Base-by-base conservation (phyloP, 1,139 yeast species). In the Taiozyma sp. region DNA sequence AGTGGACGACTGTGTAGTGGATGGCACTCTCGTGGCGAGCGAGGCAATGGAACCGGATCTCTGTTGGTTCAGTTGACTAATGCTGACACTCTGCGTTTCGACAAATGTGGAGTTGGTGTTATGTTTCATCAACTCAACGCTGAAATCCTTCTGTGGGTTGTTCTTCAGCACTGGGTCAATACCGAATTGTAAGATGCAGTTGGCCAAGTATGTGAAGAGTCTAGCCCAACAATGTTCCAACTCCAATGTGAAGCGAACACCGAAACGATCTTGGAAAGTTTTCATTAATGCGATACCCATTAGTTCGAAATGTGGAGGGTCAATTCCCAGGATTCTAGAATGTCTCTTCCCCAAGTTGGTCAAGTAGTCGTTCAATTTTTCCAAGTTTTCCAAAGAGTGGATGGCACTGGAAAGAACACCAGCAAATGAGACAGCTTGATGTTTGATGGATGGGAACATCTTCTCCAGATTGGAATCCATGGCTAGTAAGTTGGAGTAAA, bases 261-360 rank as follows among this genome's bases (percentile, higher is more conserved):
- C 78, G 48, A 76, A 84, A 59, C 95, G 69, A 65, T 87, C 93
- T 59, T 80, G 79, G 60, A 88, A 81, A 1, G 96, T 88, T 58
- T 79, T 79, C 52, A 88, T 73, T 49, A 88, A 72, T 0, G 95
- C 95, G 55, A 81, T 81, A 2, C 96, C 96, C 85, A 88, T 85
- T 45, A 84, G 68, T 64, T 85, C 88, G 62, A 84, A 88, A 64
- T 83, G 85, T 9, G 77, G 76, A 0, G 88, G 81, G 56, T 85
- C 90, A 47, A 87, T 85, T 14, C 88, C 89, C 56, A 88, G 72
- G 47, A 88, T 82, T 55, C 96, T 72, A 4, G 89, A 72, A 64
- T 88, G 96, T 50, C 89, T 73, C 65, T 86, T 86, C 2, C 93
- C 95, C 56, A 88, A 69, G 47, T 79, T 77, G 47, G 72, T 73